These are phyloP conservation scores for Obba rivulosa DNA, from an alignment of 768 basidiomycete genomes.

Conservation along the genomic window DNA sequence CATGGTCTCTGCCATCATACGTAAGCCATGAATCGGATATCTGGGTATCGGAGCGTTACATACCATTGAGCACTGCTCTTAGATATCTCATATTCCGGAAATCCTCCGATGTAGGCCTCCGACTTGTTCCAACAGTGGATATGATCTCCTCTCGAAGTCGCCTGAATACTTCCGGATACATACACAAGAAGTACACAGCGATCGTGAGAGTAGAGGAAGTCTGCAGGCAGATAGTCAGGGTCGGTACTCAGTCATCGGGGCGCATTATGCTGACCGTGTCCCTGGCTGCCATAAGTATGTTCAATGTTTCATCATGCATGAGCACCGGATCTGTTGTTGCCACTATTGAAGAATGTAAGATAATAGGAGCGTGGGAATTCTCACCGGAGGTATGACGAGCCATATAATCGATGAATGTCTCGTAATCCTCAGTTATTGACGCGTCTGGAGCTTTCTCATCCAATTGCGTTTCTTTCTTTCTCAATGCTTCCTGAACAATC, in stretches of 20 bases:
- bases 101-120: slow-evolving; percentile 26
- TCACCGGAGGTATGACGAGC: slow-evolving; percentile 33
- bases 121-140: slow-evolving; percentile 20
- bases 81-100: slow-evolving; percentile 31
- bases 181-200: slow-evolving; percentile 27
- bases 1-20: slow-evolving; percentile 33
- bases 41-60: neutral
- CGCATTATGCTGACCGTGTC: slow-evolving; percentile 22
- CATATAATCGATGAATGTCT: slow-evolving; percentile 38
- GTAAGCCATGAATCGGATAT: neutral
- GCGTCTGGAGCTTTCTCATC: neutral
- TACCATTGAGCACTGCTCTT: slow-evolving; percentile 32
- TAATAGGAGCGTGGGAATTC: neutral
- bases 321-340: slow-evolving; percentile 21
- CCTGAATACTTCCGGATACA: slow-evolving; percentile 24
- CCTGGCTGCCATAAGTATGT: slow-evolving; percentile 30
- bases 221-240: slow-evolving; percentile 1
- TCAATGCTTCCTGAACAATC: slow-evolving; percentile 38
- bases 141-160: slow-evolving; percentile 30
- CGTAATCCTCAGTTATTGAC: slow-evolving; percentile 24
- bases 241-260: neutral
- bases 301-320: slow-evolving; percentile 28
- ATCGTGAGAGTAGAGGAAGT: slow-evolving; percentile 30
- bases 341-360: neutral
- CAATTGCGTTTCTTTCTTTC: slow-evolving; percentile 28